These are phyloP conservation scores for Candida cerambycidarum DNA, from an alignment of 805 yeast genomes.

Conservation along the genomic window DNA sequence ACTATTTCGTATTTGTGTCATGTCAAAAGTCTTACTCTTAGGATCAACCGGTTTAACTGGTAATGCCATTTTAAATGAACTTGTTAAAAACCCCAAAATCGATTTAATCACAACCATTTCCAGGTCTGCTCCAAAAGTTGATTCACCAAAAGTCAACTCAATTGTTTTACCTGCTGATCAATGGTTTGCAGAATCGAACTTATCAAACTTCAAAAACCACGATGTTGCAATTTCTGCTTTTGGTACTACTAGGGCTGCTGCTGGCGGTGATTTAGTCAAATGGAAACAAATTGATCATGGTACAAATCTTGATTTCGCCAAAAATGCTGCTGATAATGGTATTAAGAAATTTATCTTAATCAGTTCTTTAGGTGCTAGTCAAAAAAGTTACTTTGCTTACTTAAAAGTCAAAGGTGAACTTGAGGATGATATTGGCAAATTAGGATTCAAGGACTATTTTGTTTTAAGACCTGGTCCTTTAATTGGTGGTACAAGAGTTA, in stretches of 20 bases:
- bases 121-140: slow-evolving; percentile 44
- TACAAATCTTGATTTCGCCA: slow-evolving; percentile 64
- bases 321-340: slow-evolving; percentile 70
- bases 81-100: slow-evolving; percentile 36
- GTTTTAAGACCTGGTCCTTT: slow-evolving; percentile 78
- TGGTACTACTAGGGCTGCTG: slow-evolving; percentile 73
- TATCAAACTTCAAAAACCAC: slow-evolving; percentile 13
- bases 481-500: slow-evolving; percentile 56
- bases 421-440: slow-evolving; percentile 62
- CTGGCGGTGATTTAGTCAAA: slow-evolving; percentile 77
- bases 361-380: slow-evolving; percentile 63
- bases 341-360: slow-evolving; percentile 66
- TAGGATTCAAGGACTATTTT: slow-evolving; percentile 69
- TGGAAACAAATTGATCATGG: slow-evolving; percentile 76
- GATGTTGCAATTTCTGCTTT: slow-evolving; percentile 60
- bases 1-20: neutral
- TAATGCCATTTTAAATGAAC: slow-evolving; percentile 48
- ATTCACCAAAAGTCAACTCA: slow-evolving; percentile 31
- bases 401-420: slow-evolving; percentile 69
- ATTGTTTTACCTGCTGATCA: slow-evolving; percentile 33
- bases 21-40: slow-evolving; percentile 29
- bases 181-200: slow-evolving; percentile 5
- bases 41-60: slow-evolving; percentile 88
- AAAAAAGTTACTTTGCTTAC: slow-evolving; percentile 60
- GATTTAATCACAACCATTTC: slow-evolving; percentile 48